Percentiles rank a stretch among this genome's conserved stretches.
Evolutionary conservation across 179 eudicot genomes (phyloP).

Genomic region (Patellifolia procumbens): DNA sequence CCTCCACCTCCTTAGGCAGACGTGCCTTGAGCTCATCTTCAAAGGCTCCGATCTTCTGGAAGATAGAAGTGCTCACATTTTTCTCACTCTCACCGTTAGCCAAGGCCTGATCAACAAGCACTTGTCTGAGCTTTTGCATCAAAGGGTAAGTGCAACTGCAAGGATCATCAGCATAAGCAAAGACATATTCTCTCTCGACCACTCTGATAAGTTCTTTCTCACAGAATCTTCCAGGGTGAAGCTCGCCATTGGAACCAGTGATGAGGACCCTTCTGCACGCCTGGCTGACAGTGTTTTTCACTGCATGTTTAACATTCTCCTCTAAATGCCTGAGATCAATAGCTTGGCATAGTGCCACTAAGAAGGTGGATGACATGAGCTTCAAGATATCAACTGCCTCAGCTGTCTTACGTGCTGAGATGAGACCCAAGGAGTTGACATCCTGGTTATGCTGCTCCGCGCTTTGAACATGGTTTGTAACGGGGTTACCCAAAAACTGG

Average conservation of each 20-base stretch:
- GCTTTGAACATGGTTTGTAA: constrained; percentile 66
- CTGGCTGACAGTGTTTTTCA: constrained; percentile 45
- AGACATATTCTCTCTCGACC: constrained; percentile 54
- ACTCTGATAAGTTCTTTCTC: constrained; percentile 49
- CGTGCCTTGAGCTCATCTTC: constrained; percentile 55
- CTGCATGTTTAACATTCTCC: constrained; percentile 46
- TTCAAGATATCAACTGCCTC: constrained; percentile 55
- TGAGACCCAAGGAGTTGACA: constrained; percentile 56
- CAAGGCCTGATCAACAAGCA: constrained; percentile 61
- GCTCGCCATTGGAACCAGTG: constrained; percentile 42
- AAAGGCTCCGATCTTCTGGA: constrained; percentile 57
- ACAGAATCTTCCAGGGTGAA: constrained; percentile 52
- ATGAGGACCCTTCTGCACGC: constrained; percentile 43
- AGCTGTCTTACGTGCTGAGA: constrained; percentile 54
- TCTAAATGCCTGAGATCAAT: constrained; percentile 56
- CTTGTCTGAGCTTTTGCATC: constrained; percentile 62
- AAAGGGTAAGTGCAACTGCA: constrained; percentile 57
- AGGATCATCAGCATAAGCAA: constrained; percentile 55
- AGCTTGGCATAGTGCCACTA: constrained; percentile 62
- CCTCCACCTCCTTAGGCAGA: constrained; percentile 57
- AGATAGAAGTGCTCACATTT: constrained; percentile 39
- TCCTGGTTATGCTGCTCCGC: constrained; percentile 66
- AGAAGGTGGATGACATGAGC: constrained; percentile 56
- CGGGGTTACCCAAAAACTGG: constrained; percentile 52
- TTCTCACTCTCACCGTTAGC: constrained; percentile 49